These are phyloP conservation scores for Parafenestella ontariensis DNA, from an alignment of 2,329 filamentous ascomycete genomes.

Conservation along the genomic window DNA sequence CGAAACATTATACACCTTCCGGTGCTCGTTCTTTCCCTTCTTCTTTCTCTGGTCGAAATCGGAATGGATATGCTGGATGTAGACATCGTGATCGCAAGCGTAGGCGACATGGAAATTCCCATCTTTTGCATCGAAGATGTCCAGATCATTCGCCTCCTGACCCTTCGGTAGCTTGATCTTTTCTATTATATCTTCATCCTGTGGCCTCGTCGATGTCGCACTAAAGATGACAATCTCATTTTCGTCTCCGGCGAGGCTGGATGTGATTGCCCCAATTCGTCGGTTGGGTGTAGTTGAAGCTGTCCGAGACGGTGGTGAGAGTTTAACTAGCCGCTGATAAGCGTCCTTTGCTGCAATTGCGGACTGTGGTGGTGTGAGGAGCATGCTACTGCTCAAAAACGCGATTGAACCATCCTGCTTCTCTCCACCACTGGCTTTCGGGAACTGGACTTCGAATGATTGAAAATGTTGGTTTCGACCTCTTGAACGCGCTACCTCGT, in stretches of 20 bases:
- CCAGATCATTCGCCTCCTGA: slow-evolving; percentile 72
- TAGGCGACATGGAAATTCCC: slow-evolving; percentile 76
- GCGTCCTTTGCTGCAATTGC: slow-evolving; percentile 59
- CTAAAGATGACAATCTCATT: slow-evolving; percentile 84
- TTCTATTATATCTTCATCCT: slow-evolving; percentile 58
- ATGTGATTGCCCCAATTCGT: slow-evolving; percentile 78
- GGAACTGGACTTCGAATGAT: slow-evolving; percentile 70
- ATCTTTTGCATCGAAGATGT: slow-evolving; percentile 69
- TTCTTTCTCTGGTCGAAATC: slow-evolving; percentile 54
- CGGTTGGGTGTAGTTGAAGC: slow-evolving; percentile 56
- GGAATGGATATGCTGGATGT: slow-evolving; percentile 66
- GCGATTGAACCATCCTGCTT: slow-evolving; percentile 49
- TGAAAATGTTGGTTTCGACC: slow-evolving; percentile 87
- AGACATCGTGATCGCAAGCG: slow-evolving; percentile 78
- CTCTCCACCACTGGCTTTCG: slow-evolving; percentile 52
- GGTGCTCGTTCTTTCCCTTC: slow-evolving; percentile 34
- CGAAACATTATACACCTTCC: slow-evolving; percentile 41
- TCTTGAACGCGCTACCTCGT: slow-evolving; percentile 71
- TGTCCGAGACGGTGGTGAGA: slow-evolving; percentile 62
- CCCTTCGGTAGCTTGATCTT: slow-evolving; percentile 59
- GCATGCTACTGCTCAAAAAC: slow-evolving; percentile 57
- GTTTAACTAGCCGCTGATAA: slow-evolving; percentile 65
- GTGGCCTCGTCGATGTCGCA: slow-evolving; percentile 62
- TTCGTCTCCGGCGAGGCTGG: slow-evolving; percentile 72
- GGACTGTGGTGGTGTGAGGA: slow-evolving; percentile 56